These are phyloP conservation scores for Monilinia vaccinii-corymbosi DNA, from an alignment of 2,329 filamentous ascomycete genomes.

Conservation along the genomic window DNA sequence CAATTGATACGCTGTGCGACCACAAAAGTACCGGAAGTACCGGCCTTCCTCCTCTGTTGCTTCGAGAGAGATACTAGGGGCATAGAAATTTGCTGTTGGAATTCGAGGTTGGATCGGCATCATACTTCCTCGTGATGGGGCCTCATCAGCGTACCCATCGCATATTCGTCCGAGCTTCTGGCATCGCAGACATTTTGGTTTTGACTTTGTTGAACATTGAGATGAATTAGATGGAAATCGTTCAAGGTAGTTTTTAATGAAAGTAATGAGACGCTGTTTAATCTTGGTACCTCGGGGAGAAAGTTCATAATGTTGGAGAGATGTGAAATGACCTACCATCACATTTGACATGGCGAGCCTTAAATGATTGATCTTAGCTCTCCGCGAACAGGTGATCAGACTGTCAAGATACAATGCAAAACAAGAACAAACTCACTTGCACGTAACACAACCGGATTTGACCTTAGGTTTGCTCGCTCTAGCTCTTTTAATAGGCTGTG, in stretches of 20 bases:
- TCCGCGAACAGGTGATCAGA: too few relatives aligned
- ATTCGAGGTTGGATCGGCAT: constrained; percentile 27
- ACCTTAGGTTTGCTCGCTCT: constrained; percentile 40
- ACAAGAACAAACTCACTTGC: constrained; percentile 42
- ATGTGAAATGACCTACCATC: constrained; percentile 31
- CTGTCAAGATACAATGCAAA: not conserved
- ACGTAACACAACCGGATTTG: constrained; percentile 57
- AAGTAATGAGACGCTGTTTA: not conserved
- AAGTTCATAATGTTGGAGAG: not conserved
- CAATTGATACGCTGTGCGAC: constrained; percentile 51
- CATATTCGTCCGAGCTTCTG: constrained; percentile 50
- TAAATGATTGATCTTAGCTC: not conserved
- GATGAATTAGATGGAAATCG: not conserved
- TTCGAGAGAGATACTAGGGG: constrained; percentile 34
- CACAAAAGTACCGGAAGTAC: constrained; percentile 53
- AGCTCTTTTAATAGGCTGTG: constrained; percentile 17
- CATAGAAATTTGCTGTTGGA: constrained; percentile 15
- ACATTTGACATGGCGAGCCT: constrained; percentile 52
- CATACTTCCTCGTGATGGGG: not conserved
- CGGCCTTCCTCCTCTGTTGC: constrained; percentile 43
- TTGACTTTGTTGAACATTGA: constrained; percentile 35
- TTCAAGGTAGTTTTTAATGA: not conserved
- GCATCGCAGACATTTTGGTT: constrained; percentile 54
- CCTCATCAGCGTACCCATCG: constrained; percentile 43
- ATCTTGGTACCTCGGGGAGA: not conserved